Evolutionary conservation across 768 basidiomycete species (phyloP), one percentile per base, ranked within the genome.

Genomic region (Paxillus involutus): DNA sequence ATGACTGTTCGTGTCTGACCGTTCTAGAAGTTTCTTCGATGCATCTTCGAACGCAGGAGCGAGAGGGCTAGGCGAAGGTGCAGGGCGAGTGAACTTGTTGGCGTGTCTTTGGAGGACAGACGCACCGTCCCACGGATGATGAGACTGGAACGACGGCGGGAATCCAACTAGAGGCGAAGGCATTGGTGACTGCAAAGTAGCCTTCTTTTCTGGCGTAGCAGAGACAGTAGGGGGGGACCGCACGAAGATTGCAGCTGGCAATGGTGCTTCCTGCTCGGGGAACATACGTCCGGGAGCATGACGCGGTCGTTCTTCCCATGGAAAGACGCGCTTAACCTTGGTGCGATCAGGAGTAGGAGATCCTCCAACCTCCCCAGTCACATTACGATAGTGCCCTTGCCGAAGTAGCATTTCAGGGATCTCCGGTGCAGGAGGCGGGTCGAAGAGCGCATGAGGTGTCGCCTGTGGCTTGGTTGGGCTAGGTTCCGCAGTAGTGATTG

Each of bases 301-400:
- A 32, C 88, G 83, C 12, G 82, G 86, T 61, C 81, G 80, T 54
- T 85, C 81, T 67, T 99, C 96, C 96, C 96, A 99, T n/a, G 96
- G 94, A 70, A 99, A 98, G 33, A 97, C 77, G 33, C 80, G 75
- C 56, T 86, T 86, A 19, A 95, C 81, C 63, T 89, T 89, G 24
- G 71, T 72, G 26, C 75, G 79, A 66, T 94, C 90, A 4, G 94
- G 91, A 59, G 76, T 80, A 6, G 80, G 79, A 11, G 76, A 73
- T 30, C 66, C 58, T n/a, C 68, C 60, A 37, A 71, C 73, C 21
- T 80, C 79, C 1, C 71, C 70, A n/a, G 69, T 67, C 17, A 89
- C 83, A 62, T 80, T 80, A 14, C 79, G 77, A 72, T 95, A 91
- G 64, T 91, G 82, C 8, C 90, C 88, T 67, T 90, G 81, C 40